A percentile compares a stretch with the other conserved stretches of the same genome.
Conservation (phyloP, 129 eudicot genomes). For the Flaveria linearis region DNA sequence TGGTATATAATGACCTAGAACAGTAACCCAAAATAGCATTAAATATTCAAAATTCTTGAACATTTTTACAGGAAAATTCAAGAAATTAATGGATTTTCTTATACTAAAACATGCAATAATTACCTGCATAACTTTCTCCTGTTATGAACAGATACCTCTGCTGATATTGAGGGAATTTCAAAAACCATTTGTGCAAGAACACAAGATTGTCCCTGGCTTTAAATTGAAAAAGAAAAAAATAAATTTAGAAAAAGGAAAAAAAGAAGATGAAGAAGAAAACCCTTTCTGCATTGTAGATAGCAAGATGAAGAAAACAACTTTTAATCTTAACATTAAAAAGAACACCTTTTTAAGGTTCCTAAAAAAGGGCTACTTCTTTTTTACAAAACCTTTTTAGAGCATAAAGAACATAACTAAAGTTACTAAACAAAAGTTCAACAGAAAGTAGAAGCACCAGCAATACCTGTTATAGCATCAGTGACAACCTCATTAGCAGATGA, state of each 20-base stretch:
- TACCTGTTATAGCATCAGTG: conserved; percentile 81
- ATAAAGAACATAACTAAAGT: conserved; percentile 30
- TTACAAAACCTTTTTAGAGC: conserved; percentile 26
- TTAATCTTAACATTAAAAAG: conserved; percentile 32
- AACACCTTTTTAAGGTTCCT: conserved; percentile 40
- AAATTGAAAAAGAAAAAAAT: conserved; percentile 19
- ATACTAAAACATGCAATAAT: conserved; percentile 10
- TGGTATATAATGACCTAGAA: conserved; percentile 74
- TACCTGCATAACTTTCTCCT: conserved; percentile 89
- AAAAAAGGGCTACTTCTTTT: conserved; percentile 41
- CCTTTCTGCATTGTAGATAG: conserved; percentile 8
- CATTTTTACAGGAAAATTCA: conserved; percentile 5
- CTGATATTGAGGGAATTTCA: conserved; percentile 79
- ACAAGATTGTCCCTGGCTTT: conserved; percentile 85
- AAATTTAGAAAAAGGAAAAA: conserved; percentile 23
- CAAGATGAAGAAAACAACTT: conserved; percentile 28
- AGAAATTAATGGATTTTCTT: conserved; percentile 13
- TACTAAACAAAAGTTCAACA: conserved; percentile 12
- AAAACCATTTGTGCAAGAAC: conserved; percentile 85
- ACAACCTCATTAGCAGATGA: conserved; percentile 54
- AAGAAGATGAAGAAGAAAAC: conserved; percentile 14
- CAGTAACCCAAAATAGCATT: conserved; percentile 3
- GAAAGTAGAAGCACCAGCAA: conserved; percentile 17
- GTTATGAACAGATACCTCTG: conserved; percentile 68
- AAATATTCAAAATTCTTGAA: neutral